Evolutionary conservation across 2,329 filamentous ascomycete species (phyloP).

Genomic region (Epichloe sp.): DNA sequence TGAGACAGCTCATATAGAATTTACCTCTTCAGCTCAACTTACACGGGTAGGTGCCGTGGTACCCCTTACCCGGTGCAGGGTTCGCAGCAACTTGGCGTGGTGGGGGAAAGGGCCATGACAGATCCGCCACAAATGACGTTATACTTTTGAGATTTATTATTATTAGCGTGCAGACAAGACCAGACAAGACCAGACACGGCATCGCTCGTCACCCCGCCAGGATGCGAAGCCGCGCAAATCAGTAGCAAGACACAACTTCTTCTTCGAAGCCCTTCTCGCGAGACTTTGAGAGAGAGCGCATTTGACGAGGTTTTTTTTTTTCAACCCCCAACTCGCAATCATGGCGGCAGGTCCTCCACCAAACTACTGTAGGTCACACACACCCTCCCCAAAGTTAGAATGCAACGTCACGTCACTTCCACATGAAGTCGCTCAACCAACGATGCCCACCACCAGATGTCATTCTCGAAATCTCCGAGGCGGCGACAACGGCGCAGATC

Average conservation of each 20-base stretch:
- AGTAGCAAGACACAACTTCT: not conserved
- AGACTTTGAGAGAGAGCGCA: not conserved
- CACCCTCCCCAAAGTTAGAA: no score
- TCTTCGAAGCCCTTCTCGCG: not conserved
- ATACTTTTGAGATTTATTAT: not conserved
- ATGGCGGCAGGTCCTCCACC: conserved; percentile 32
- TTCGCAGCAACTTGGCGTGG: no score
- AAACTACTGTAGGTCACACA: conserved; percentile 40
- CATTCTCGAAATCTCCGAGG: conserved; percentile 59
- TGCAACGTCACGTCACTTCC: not conserved
- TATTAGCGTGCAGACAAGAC: no score
- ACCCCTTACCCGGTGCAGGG: no score
- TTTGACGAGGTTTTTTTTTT: not conserved
- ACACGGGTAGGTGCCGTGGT: no score
- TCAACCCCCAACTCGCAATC: conserved; percentile 4
- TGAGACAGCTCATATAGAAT: no score
- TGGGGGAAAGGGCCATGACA: no score
- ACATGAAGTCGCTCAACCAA: not conserved
- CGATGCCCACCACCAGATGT: conserved; percentile 39
- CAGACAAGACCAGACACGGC: not conserved
- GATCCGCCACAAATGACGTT: conserved; percentile 28
- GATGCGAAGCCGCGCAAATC: not conserved
- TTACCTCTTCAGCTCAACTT: no score
- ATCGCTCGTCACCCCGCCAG: not conserved
- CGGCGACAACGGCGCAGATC: conserved; percentile 69